A percentile compares a stretch with the other conserved stretches of the same genome.
Conservation (phyloP, 139 green algal genomes). For the Volvox africanus region DNA sequence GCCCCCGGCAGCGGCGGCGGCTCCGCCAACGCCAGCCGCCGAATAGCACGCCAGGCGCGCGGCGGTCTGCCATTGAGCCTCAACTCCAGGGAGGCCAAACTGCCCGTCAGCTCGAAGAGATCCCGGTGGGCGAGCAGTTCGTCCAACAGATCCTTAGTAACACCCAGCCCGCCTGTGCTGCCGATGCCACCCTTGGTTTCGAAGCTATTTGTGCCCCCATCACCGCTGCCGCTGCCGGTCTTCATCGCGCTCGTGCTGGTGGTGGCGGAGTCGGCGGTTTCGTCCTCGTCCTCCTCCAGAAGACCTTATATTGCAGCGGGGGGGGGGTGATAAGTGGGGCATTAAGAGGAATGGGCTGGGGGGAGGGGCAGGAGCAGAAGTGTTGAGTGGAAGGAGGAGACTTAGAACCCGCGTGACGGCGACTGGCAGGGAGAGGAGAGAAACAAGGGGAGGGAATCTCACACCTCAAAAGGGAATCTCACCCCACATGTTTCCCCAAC, state of each 20-base stretch:
- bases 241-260: background rate
- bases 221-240: background rate
- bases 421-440: background rate
- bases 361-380: no score
- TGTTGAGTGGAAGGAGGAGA: no score
- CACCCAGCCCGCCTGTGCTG: background rate
- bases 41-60: slow-evolving; percentile 48
- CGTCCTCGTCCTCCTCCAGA: background rate
- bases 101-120: slow-evolving; percentile 60
- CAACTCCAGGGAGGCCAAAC: slow-evolving; percentile 75
- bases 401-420: background rate
- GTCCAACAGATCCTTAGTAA: slow-evolving; percentile 56
- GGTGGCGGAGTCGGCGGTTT: background rate
- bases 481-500: no score
- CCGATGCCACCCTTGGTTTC: background rate
- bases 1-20: background rate
- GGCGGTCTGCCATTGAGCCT: slow-evolving; percentile 65
- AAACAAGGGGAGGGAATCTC: background rate
- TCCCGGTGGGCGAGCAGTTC: slow-evolving; percentile 54
- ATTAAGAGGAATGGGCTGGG: background rate
- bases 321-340: background rate
- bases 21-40: slow-evolving; percentile 1
- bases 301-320: background rate
- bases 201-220: background rate
- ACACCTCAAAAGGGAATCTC: no score